Evolutionary conservation across 495 filamentous ascomycete species (phyloP).

Genomic region (Penicillium argentinense): DNA sequence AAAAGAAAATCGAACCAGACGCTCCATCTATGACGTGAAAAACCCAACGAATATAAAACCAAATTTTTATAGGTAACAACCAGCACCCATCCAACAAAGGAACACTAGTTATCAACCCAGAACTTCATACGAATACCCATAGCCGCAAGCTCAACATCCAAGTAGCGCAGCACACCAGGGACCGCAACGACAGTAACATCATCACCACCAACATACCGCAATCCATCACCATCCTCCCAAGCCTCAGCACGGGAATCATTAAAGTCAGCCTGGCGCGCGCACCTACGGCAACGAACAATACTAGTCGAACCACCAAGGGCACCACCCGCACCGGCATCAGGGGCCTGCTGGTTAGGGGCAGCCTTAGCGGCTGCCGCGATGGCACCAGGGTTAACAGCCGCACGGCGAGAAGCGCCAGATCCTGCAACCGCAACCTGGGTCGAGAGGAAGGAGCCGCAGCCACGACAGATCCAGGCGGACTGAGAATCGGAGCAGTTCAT

Average conservation of each 20-base stretch:
- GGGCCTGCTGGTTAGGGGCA: conserved; percentile 29
- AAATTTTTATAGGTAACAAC: conserved; percentile 1
- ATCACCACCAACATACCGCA: conserved; percentile 79
- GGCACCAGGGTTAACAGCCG: conserved; percentile 29
- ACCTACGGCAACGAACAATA: conserved; percentile 80
- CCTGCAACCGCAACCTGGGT: conserved; percentile 67
- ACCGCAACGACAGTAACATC: conserved; percentile 89
- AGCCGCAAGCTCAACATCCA: conserved; percentile 91
- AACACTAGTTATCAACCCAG: conserved; percentile 57
- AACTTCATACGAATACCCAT: conserved; percentile 94
- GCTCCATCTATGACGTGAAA: conserved; percentile 34
- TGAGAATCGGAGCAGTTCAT: conserved; percentile 95
- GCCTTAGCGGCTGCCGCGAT: conserved; percentile 34
- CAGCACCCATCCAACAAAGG: not conserved
- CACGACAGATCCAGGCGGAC: conserved; percentile 81
- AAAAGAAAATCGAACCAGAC: conserved; percentile 20
- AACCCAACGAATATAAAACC: not conserved
- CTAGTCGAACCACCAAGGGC: conserved; percentile 52
- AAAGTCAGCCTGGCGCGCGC: conserved; percentile 67
- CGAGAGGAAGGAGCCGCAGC: conserved; percentile 85
- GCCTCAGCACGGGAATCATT: conserved; percentile 65
- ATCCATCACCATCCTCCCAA: conserved; percentile 89
- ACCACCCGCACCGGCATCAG: conserved; percentile 15
- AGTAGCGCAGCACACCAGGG: conserved; percentile 85
- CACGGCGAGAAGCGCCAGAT: conserved; percentile 29